Evolutionary conservation across 1,139 yeast species (phyloP), one percentile per base, ranked within the genome.

Genomic region (Yamadazyma kanchanaburiensis): DNA sequence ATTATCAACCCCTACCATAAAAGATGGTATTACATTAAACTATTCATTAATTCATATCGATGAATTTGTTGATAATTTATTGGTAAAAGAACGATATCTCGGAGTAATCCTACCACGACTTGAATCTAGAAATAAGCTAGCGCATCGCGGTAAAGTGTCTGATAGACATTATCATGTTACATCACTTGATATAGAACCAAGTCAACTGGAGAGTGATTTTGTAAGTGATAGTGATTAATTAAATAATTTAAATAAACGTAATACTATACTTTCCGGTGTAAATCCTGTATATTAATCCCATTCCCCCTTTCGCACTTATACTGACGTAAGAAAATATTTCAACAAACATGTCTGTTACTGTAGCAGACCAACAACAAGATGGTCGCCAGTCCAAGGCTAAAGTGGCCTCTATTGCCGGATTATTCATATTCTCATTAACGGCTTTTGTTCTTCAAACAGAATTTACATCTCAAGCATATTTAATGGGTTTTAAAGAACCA

Each of bases 391-490:
- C 64, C 2, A 53, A 43, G 31, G 46, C 60, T 0, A 79, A 78
- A 48, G 49, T 79, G 23, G 42, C 61, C 6, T 74, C 75, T 37
- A 82, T 87, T 3, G 65, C 69, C 3, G 50, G 67, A 2, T 70
- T 88, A 6, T 77, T 86, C 37, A 28, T 77, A 4, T 40, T 80
- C 6, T 79, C 94, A 4, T 55, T 86, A 40, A 45, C 74, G 5
- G 53, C 87, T 6, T 87, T 86, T 55, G 88, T 86, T 2, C 50
- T 71, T 6, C 95, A 86, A 51, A 86, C 95, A 0, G 95, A 86
- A 54, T 64, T 80, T 38, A 86, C 95, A 1, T 75, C 88, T 4
- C 80, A 79, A 35, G 70, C 86, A 5, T 83, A 86, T 46, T 62
- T 68, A 22, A 54, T 64, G 4, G 72, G 70, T 6, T 85, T 78